Evolutionary conservation across 2,329 filamentous ascomycete genomes (phyloP).

Genomic region (Monosporascus cannonballus): DNA sequence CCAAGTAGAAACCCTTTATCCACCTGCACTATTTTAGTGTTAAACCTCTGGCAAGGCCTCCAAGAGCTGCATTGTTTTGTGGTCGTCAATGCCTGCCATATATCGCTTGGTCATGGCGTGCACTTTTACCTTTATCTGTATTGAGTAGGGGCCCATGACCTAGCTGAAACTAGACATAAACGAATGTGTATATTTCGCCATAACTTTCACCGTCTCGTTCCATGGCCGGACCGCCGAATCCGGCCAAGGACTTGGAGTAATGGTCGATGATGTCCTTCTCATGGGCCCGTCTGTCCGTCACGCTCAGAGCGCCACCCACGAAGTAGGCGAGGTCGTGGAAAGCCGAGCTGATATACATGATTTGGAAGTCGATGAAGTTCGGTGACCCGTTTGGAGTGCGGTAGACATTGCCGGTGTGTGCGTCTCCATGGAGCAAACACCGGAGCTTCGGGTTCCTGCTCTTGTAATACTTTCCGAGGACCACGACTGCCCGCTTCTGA

Average conservation of each 20-base stretch:
- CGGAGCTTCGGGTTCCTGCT: constrained; percentile 26
- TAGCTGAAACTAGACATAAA: constrained; percentile 28
- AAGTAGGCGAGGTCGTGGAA: constrained; percentile 33
- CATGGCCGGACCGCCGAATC: constrained; percentile 18
- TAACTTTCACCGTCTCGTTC: constrained; percentile 19
- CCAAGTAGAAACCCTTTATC: too few species aligned
- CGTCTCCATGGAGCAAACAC: constrained; percentile 29
- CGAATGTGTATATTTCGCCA: constrained; percentile 26
- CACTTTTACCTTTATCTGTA: constrained; percentile 28
- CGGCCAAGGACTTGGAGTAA: constrained; percentile 23
- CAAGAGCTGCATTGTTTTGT: constrained; percentile 26
- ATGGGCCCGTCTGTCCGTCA: constrained; percentile 27
- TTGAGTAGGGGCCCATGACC: constrained; percentile 27
- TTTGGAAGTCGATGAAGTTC: constrained; percentile 32
- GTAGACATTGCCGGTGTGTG: constrained; percentile 30
- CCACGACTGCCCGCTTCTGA: constrained; percentile 21
- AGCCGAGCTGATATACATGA: constrained; percentile 27
- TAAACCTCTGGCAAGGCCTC: constrained; percentile 16
- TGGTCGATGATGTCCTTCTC: constrained; percentile 28
- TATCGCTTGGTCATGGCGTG: constrained; percentile 26
- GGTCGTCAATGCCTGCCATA: constrained; percentile 27
- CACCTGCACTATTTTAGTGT: too few species aligned
- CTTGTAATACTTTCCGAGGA: constrained; percentile 25
- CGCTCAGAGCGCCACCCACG: constrained; percentile 24
- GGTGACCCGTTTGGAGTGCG: constrained; percentile 18